These are phyloP conservation scores for Pigoraptor vietnamica DNA, from an alignment of 78 protist genomes.

Conservation along the genomic window DNA sequence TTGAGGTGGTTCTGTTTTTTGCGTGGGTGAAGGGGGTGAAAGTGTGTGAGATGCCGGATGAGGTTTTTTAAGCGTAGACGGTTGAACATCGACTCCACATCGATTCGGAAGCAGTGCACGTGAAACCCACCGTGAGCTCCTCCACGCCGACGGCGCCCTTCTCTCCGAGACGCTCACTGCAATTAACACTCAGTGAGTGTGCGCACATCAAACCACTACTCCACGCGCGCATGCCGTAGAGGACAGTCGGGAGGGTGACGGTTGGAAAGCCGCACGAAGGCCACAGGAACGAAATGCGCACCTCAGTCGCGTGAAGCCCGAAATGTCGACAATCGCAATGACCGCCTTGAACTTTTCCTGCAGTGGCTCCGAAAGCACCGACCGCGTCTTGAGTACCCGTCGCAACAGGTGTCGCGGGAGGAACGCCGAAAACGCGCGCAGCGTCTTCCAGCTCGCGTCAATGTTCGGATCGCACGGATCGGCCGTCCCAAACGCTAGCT, in stretches of 20 bases:
- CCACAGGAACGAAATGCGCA: neutral
- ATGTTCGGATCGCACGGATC: neutral
- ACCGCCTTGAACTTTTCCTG: constrained; percentile 33
- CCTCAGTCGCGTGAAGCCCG: constrained; percentile 27
- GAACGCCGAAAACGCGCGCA: constrained; percentile 29
- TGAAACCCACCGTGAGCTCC: constrained; percentile 5
- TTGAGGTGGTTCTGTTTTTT: constrained; percentile 27
- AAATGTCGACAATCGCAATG: constrained; percentile 17
- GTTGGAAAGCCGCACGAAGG: too few species aligned
- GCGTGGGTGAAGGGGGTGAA: neutral
- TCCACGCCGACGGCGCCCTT: constrained; percentile 28
- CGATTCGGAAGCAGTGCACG: neutral
- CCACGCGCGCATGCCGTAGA: too few species aligned
- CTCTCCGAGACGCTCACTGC: constrained; percentile 18
- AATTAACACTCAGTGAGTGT: neutral
- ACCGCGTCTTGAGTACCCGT: neutral
- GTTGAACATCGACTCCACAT: neutral
- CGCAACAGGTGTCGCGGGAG: constrained; percentile 30
- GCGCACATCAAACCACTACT: neutral
- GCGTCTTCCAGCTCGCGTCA: neutral
- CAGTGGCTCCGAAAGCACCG: neutral
- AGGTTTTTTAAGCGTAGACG: neutral
- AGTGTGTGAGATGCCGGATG: neutral
- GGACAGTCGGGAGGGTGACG: neutral
- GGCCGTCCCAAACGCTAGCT: neutral